Evolutionary conservation across 2,329 filamentous ascomycete species (phyloP), one percentile per base, ranked within the genome.

Genomic region (Hypoxylon rubiginosum): DNA sequence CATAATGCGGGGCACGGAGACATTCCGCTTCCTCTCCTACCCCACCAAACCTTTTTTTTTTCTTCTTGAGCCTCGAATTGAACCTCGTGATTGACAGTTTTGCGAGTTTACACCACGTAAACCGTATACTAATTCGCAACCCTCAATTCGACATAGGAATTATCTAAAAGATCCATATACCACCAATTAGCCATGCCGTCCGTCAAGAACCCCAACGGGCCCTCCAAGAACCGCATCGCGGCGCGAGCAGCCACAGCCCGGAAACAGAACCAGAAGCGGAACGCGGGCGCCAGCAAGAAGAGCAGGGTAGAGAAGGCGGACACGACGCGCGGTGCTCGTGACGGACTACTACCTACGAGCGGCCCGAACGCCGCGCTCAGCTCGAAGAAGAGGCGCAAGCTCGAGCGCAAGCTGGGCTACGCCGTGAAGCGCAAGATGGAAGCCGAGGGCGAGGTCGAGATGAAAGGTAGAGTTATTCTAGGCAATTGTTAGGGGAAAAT

Each of bases 181-280:
- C 13, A n/a, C 34, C 17, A 13, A 88, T 87, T 21, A 11, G 13
- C 34, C 53, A 68, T 68, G 85, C 82, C 83, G 15, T 88, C 85
- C 51, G 82, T 86, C 71, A 84, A 85, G 69, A 89, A 87, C 79
- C 86, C 86, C 73, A 88, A 88, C 82, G 81, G 80, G 50, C 81
- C 82, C 9, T 87, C 84, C 57, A 83, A 83, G 73, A 87, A 86
- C 81, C 83, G 85, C 13, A 77, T 84, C 41, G 80, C 79, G 17
- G 83, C 84, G 36, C 80, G 81, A 65, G 80, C 81, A 19, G 79
- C 83, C 57, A 83, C 78, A 68, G 77, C 79, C 43, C 81, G 80
- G 56, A 84, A 84, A 68, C 73, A 77, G 51, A 76, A 78, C 63
- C 81, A 81, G 73, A 82, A 85, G 78, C 75, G 76, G 58, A 77